Percentiles rank a stretch among this genome's conserved stretches.
Conservation (phyloP, 306 rosid species). For the Lathyrus tuberosus region DNA sequence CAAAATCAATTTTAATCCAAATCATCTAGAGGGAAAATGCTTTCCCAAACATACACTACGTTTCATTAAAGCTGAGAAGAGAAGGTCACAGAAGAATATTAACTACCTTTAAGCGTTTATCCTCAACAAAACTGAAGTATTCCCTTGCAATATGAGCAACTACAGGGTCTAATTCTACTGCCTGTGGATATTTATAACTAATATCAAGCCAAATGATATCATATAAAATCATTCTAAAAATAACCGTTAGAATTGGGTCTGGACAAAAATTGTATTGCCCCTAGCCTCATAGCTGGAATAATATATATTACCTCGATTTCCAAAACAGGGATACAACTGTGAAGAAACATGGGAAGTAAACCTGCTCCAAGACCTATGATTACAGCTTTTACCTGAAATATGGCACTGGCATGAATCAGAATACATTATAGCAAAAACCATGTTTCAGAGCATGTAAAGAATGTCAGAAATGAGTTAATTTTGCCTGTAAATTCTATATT, state of each 20-base stretch:
- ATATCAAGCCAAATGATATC: slow-evolving; percentile 32
- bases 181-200: slow-evolving; percentile 51
- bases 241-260: slow-evolving; percentile 1
- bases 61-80: neutral
- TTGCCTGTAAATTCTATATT: neutral
- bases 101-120: slow-evolving; percentile 72
- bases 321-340: slow-evolving; percentile 67
- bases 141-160: slow-evolving; percentile 73
- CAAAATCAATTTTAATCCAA: slow-evolving; percentile 3
- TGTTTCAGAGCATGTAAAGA: slow-evolving; percentile 25
- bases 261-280: neutral
- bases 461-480: slow-evolving; percentile 24
- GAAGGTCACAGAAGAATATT: slow-evolving; percentile 10
- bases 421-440: slow-evolving; percentile 10
- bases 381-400: slow-evolving; percentile 77
- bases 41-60: neutral
- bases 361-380: slow-evolving; percentile 97
- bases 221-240: slow-evolving; percentile 30
- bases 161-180: slow-evolving; percentile 82
- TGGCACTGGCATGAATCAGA: slow-evolving; percentile 37
- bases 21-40: neutral
- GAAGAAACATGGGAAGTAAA: slow-evolving; percentile 94
- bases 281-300: slow-evolving; percentile 5
- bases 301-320: slow-evolving; percentile 71
- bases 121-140: slow-evolving; percentile 72